These are phyloP conservation scores for Trichoderma cornu-damae DNA, from an alignment of 2,329 filamentous ascomycete genomes.

Conservation along the genomic window DNA sequence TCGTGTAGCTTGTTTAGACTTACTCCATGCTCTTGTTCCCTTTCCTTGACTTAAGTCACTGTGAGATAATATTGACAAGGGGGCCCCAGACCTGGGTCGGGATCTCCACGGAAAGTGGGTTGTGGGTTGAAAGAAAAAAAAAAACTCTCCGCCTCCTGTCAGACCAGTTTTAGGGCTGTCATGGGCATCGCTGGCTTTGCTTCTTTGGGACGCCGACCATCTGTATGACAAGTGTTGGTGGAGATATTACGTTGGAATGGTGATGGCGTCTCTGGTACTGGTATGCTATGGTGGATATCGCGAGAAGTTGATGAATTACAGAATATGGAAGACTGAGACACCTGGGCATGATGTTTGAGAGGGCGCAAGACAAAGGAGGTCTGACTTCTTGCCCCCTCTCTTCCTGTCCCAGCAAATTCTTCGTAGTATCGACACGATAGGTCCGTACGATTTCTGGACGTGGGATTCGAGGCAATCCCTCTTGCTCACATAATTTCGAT, in stretches of 20 bases:
- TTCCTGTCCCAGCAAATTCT: too few relatives aligned
- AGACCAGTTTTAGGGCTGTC: background rate
- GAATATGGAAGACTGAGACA: background rate
- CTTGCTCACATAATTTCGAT: background rate
- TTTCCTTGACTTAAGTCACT: background rate
- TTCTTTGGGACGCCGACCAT: background rate
- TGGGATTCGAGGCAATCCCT: background rate
- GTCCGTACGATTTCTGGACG: background rate
- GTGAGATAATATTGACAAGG: background rate
- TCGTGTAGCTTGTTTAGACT: background rate
- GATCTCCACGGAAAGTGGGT: background rate
- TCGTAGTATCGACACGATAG: background rate
- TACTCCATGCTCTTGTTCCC: background rate
- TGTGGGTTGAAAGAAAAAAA: background rate
- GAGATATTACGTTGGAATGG: slow-evolving; percentile 12
- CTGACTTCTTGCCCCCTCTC: background rate
- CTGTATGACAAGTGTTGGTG: slow-evolving; percentile 1
- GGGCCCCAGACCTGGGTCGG: background rate
- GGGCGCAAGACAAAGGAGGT: background rate
- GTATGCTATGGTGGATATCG: background rate
- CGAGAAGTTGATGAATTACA: background rate
- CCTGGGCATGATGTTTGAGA: background rate
- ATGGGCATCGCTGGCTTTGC: background rate
- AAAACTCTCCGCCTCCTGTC: slow-evolving; percentile 5
- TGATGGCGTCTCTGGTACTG: background rate